Conservation (phyloP, 2,329 filamentous ascomycete species). For the Ascochyta lentis region DNA sequence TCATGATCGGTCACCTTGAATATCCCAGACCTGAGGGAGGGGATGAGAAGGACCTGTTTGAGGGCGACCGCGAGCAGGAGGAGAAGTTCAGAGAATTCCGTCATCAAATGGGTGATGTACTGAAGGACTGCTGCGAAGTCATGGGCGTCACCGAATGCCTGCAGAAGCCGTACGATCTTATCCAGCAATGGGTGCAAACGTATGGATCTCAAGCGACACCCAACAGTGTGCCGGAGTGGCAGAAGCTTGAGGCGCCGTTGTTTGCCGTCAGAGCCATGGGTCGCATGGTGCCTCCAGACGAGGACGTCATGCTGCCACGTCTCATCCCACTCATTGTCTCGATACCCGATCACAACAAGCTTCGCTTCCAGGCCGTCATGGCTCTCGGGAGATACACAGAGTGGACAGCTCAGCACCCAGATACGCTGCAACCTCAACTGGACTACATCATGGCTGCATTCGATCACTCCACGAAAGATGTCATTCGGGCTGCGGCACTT, state of each 20-base stretch:
- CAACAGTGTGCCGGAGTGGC: constrained; percentile 88
- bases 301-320: constrained; percentile 84
- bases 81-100: constrained; percentile 97
- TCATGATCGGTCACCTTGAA: constrained; percentile 88
- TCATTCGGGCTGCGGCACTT: constrained; percentile 88
- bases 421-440: constrained; percentile 90
- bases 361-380: constrained; percentile 99
- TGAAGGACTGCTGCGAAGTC: constrained; percentile 96
- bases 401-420: constrained; percentile 93
- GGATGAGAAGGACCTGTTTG: constrained; percentile 84
- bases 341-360: constrained; percentile 94
- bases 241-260: constrained; percentile 90
- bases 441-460: constrained; percentile 96
- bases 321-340: constrained; percentile 93
- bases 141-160: constrained; percentile 93
- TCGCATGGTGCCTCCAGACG: constrained; percentile 90
- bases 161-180: constrained; percentile 83
- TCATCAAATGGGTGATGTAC: constrained; percentile 95
- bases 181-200: constrained; percentile 85
- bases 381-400: constrained; percentile 95
- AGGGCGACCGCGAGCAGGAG: constrained; percentile 92
- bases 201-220: constrained; percentile 78
- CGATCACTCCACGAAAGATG: constrained; percentile 84
- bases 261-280: constrained; percentile 97
- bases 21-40: constrained; percentile 79